Evolutionary conservation across 2,329 filamentous ascomycete genomes (phyloP).

Genomic region (Cadophora luteo-olivacea): DNA sequence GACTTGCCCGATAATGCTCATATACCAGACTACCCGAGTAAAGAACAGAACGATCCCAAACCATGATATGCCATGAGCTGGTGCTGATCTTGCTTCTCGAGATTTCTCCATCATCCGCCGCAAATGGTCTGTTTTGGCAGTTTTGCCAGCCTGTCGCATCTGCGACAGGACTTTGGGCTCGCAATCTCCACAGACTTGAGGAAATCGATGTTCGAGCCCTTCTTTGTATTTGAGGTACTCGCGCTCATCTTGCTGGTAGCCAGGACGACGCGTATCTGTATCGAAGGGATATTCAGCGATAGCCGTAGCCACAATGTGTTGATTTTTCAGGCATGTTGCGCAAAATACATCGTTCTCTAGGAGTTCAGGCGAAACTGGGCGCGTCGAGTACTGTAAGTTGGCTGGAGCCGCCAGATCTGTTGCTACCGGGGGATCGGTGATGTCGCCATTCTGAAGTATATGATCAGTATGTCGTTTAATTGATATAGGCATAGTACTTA

Average conservation of each 20-base stretch:
- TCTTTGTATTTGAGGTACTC: conserved; percentile 73
- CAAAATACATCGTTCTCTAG: conserved; percentile 62
- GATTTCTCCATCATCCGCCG: conserved; percentile 68
- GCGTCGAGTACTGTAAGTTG: conserved; percentile 55
- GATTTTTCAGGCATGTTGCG: conserved; percentile 84
- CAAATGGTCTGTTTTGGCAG: conserved; percentile 56
- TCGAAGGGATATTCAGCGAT: conserved; percentile 83
- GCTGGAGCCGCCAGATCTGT: conserved; percentile 56
- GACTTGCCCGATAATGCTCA: conserved; percentile 39
- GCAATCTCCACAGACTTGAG: conserved; percentile 85
- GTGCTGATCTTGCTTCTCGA: conserved; percentile 49
- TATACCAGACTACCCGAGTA: conserved; percentile 36
- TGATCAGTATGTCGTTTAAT: background rate
- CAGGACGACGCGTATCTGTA: conserved; percentile 66
- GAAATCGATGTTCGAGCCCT: conserved; percentile 81
- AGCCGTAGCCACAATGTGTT: conserved; percentile 77
- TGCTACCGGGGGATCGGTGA: conserved; percentile 81
- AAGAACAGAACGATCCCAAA: conserved; percentile 28
- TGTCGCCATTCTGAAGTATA: conserved; percentile 75
- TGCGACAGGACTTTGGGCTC: conserved; percentile 74
- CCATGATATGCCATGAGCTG: conserved; percentile 10
- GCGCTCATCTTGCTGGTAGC: conserved; percentile 70
- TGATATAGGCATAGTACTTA: conserved; percentile 48
- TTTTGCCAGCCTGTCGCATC: conserved; percentile 76
- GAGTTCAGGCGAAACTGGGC: conserved; percentile 44